Evolutionary conservation across 2,329 filamentous ascomycete genomes (phyloP).

Genomic region (Fusarium camptoceras): DNA sequence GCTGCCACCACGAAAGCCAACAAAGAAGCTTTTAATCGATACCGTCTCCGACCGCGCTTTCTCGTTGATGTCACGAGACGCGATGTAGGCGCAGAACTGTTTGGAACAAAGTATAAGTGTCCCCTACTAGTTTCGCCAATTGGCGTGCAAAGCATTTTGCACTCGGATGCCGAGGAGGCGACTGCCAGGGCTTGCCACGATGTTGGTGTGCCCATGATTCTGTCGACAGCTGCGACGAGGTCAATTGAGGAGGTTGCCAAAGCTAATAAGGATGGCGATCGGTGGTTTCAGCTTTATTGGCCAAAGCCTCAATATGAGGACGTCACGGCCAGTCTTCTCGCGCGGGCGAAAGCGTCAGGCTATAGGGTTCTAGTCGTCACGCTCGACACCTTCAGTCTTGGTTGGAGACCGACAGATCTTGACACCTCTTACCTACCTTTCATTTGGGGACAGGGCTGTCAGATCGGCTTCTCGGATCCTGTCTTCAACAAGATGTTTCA

Average conservation of each 20-base stretch:
- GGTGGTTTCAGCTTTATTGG: slow-evolving; percentile 83
- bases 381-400: slow-evolving; percentile 75
- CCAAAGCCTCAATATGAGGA: slow-evolving; percentile 69
- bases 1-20: slow-evolving; percentile 71
- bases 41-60: slow-evolving; percentile 65
- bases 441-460: slow-evolving; percentile 67
- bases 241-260: slow-evolving; percentile 75
- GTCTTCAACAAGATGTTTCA: slow-evolving; percentile 60
- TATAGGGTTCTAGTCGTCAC: slow-evolving; percentile 77
- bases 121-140: slow-evolving; percentile 72
- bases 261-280: slow-evolving; percentile 66
- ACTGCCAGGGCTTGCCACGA: slow-evolving; percentile 71
- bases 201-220: slow-evolving; percentile 72
- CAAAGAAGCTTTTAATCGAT: slow-evolving; percentile 65
- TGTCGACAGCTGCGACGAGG: slow-evolving; percentile 72
- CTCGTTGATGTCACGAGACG: slow-evolving; percentile 58
- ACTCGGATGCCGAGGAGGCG: slow-evolving; percentile 72
- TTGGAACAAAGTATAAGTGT: slow-evolving; percentile 61
- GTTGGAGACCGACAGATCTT: slow-evolving; percentile 76
- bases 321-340: slow-evolving; percentile 72
- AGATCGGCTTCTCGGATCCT: slow-evolving; percentile 74
- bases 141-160: slow-evolving; percentile 76
- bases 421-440: slow-evolving; percentile 73
- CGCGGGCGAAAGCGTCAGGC: slow-evolving; percentile 69
- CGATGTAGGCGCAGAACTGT: slow-evolving; percentile 64